Percentiles rank a stretch among this genome's conserved stretches.
These are phyloP conservation scores for Teunomyces barrocoloradensis DNA, from an alignment of 805 yeast species.

Conservation along the genomic window DNA sequence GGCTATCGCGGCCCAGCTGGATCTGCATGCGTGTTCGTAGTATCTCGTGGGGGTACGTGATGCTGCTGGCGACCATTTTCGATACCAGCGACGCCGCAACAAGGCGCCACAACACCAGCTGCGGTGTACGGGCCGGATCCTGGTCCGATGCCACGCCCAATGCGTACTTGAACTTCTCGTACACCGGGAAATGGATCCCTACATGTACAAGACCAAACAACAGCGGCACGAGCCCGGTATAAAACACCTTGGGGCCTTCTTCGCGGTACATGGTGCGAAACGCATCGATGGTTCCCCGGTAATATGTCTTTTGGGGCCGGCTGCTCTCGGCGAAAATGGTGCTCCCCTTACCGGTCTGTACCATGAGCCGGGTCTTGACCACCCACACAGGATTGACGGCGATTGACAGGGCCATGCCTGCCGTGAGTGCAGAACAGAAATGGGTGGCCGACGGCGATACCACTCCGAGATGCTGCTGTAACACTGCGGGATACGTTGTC, in stretches of 20 bases:
- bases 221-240: conserved; percentile 88
- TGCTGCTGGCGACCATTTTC: conserved; percentile 82
- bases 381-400: conserved; percentile 97
- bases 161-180: conserved; percentile 70
- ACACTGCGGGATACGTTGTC: conserved; percentile 44
- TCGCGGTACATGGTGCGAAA: conserved; percentile 69
- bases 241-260: conserved; percentile 81
- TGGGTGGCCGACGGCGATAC: conserved; percentile 33
- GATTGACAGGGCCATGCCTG: conserved; percentile 84
- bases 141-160: conserved; percentile 23
- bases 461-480: conserved; percentile 25
- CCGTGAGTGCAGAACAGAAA: conserved; percentile 69
- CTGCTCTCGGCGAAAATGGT: conserved; percentile 24
- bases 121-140: background rate
- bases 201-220: conserved; percentile 88
- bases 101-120: conserved; percentile 26
- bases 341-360: conserved; percentile 57
- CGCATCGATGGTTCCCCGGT: conserved; percentile 82
- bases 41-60: conserved; percentile 95
- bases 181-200: conserved; percentile 93
- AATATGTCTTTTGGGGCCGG: conserved; percentile 36
- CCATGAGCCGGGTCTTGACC: conserved; percentile 90
- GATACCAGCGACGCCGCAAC: conserved; percentile 69
- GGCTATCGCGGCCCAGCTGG: conserved; percentile 20
- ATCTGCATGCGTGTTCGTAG: conserved; percentile 88